Percentiles rank a stretch among this genome's conserved stretches.
Evolutionary conservation across 2,329 filamentous ascomycete species (phyloP).

Genomic region (Beauveria scarabaeidicola): DNA sequence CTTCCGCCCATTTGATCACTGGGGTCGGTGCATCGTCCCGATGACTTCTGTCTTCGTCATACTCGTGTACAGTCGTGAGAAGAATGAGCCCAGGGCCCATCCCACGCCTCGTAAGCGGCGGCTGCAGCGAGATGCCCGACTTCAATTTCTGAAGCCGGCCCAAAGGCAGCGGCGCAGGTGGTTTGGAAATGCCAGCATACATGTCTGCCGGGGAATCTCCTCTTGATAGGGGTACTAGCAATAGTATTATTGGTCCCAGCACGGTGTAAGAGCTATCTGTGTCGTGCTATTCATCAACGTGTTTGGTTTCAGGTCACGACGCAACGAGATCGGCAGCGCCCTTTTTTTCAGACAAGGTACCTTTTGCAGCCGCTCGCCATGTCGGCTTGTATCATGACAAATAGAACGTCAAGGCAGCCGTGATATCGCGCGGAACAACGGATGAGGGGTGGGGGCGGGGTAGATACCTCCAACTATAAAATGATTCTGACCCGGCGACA

Average conservation of each 20-base stretch:
- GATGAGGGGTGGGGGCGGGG: not conserved
- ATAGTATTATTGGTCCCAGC: not conserved
- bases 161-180: not conserved
- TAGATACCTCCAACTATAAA: not conserved
- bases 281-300: not conserved
- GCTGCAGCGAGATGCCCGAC: conserved; percentile 14
- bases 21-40: conserved; percentile 14
- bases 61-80: conserved; percentile 10
- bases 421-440: not conserved
- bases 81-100: conserved; percentile 26
- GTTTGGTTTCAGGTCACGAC: too few species aligned
- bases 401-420: not conserved
- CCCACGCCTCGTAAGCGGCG: conserved; percentile 23
- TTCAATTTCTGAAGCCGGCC: not conserved
- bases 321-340: not conserved
- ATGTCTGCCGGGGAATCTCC: not conserved
- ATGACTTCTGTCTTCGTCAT: not conserved
- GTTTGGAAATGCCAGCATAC: not conserved
- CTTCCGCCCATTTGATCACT: conserved; percentile 29
- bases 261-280: not conserved
- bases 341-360: not conserved
- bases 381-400: not conserved
- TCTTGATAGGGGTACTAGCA: not conserved
- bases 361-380: too few species aligned
- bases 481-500: not conserved